These are phyloP conservation scores for Telfairia occidentalis DNA, from an alignment of 331 rosid genomes.

Conservation along the genomic window DNA sequence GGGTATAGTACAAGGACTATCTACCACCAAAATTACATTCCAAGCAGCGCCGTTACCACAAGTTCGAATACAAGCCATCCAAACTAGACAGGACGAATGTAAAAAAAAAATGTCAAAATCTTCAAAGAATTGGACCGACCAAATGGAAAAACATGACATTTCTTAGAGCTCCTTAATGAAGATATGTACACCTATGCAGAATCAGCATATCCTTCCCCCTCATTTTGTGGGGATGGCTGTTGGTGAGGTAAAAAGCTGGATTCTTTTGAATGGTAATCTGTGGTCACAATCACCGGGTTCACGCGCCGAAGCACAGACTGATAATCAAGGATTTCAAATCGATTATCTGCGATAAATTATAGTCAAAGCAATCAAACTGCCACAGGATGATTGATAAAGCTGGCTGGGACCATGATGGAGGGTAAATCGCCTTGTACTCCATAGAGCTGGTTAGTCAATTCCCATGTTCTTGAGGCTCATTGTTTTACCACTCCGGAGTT, in stretches of 20 bases:
- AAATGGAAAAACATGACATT: background rate
- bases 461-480: background rate
- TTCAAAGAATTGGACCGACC: background rate
- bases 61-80: background rate
- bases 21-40: background rate
- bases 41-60: background rate
- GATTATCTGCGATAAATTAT: background rate
- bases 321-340: background rate
- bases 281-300: background rate
- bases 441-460: background rate
- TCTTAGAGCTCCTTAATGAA: background rate
- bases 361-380: background rate
- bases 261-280: background rate
- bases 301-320: background rate
- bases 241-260: background rate
- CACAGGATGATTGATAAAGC: background rate
- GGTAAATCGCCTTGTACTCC: background rate
- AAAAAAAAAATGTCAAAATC: background rate
- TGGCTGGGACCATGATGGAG: background rate
- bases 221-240: constrained; percentile 1
- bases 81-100: background rate
- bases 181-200: constrained; percentile 7
- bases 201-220: constrained; percentile 12
- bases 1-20: background rate
- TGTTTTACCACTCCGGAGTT: constrained; percentile 4